These are phyloP conservation scores for Ocimum tenuiflorum DNA, from an alignment of 257 asterid species.

Conservation along the genomic window DNA sequence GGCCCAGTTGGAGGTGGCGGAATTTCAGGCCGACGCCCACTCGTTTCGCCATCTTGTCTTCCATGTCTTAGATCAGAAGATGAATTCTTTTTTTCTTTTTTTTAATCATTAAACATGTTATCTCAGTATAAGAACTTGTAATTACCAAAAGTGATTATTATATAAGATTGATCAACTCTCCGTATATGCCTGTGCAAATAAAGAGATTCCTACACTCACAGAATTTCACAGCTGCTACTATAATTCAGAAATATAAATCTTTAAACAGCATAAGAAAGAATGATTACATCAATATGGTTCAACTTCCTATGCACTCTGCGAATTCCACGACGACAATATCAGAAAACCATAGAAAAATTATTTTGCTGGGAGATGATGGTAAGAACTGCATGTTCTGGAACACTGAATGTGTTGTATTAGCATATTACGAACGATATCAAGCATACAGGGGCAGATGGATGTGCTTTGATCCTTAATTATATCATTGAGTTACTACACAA, in stretches of 20 bases:
- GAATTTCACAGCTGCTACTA: no score
- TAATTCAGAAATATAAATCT: no score
- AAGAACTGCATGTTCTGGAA: not conserved
- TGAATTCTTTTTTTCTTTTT: not conserved
- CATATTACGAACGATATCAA: not conserved
- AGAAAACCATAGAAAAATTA: not conserved
- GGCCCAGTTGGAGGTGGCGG: slow-evolving; percentile 54
- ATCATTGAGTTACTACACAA: not conserved
- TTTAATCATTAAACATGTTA: no score
- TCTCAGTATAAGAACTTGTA: no score
- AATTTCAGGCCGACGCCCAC: slow-evolving; percentile 59
- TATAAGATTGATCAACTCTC: no score
- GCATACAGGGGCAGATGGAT: not conserved
- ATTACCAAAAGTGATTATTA: no score
- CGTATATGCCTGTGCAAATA: no score
- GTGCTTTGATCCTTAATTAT: not conserved
- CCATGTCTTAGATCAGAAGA: not conserved
- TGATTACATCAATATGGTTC: not conserved
- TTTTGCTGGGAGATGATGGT: not conserved
- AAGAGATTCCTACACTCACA: no score
- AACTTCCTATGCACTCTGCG: not conserved
- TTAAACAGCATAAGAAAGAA: no score
- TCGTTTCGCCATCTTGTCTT: slow-evolving; percentile 43
- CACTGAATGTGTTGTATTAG: not conserved
- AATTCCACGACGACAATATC: not conserved